Base-by-base conservation (phyloP, 495 filamentous ascomycete species). In the Neurospora intermedia region DNA sequence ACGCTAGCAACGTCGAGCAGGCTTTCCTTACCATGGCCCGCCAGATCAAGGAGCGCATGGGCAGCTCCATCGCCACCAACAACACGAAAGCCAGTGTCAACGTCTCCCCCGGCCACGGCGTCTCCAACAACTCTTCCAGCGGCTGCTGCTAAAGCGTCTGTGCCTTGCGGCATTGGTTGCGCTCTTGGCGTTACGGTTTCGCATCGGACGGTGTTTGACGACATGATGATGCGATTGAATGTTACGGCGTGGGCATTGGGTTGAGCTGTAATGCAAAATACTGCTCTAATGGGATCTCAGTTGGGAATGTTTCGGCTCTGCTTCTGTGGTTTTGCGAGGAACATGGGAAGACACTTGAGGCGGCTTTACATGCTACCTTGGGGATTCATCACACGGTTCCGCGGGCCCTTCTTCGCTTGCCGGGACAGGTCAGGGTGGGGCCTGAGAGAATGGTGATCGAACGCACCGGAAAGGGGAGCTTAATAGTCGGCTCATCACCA, bases 31-130 rank as follows among this genome's bases (percentile, higher is more conserved):
- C 96, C 79, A 99, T 99, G 96, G 96, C 96, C 71, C 92, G 96
- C 83, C 95, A 98, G 82, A 98, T 99, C 85, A 99, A 99, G 89
- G 96, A 99, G 86, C 91, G 96, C 76, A 98, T 98, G 96, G 96
- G 96, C 78, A 97, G 93, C 80, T 97, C 93, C 73, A 88, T 88
- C 73, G 93, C 94, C 35, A 94, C 94, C 73, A 93, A 94, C 83
- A 97, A 98, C 87, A 97, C 96, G 87, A 99, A 99, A 87, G 94
- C 94, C 71, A 97, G 93, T 74, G 94, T 99, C 80, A 93, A 96
- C 78, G 96, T 99, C 75, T 91, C 93, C 69, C 91, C 93, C 80
- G 96, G 96, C 77, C 93, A 96, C 82, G 94, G 95, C 79, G 94
- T 98, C 77, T 93, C 96, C 82, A 94, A 92, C 82, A 92, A 92